phyloP scores from a whole-genome alignment of 2,329 filamentous ascomycete genomes.

The Immersiporthe knoxdaviesiana region DNA sequence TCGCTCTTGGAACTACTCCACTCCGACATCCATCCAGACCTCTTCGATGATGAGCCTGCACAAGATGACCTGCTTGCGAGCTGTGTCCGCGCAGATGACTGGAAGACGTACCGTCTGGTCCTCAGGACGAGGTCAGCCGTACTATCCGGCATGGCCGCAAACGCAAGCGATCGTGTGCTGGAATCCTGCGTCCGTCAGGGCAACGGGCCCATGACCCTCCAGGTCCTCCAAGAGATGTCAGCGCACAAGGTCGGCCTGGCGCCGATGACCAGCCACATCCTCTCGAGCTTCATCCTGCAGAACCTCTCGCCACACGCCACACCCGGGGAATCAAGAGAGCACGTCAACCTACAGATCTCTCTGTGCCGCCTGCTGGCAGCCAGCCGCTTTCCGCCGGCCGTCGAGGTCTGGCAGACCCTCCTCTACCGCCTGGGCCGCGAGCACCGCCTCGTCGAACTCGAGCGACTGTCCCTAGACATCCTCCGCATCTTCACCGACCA shows the following conservation, averaged over 20 bases:
- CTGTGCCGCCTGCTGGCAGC: slow-evolving; percentile 43
- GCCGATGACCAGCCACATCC: slow-evolving; percentile 33
- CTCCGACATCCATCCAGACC: slow-evolving; percentile 58
- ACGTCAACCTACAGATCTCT: slow-evolving; percentile 39
- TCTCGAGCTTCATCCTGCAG: slow-evolving; percentile 38
- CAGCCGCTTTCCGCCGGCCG: slow-evolving; percentile 45
- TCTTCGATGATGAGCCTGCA: slow-evolving; percentile 52
- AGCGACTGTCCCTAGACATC: slow-evolving; percentile 48
- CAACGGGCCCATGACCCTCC: slow-evolving; percentile 36
- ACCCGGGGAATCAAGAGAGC: background rate
- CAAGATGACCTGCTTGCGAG: slow-evolving; percentile 45
- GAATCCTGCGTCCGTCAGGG: slow-evolving; percentile 36
- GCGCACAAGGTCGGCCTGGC: slow-evolving; percentile 37
- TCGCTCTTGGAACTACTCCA: slow-evolving; percentile 50
- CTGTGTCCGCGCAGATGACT: slow-evolving; percentile 43
- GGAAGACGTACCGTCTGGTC: slow-evolving; percentile 48
- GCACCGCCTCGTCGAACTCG: slow-evolving; percentile 50
- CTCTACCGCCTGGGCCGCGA: slow-evolving; percentile 49
- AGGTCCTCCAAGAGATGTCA: slow-evolving; percentile 44
- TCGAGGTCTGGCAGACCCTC: slow-evolving; percentile 48
- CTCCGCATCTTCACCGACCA: slow-evolving; percentile 43
- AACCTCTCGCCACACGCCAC: slow-evolving; percentile 33
- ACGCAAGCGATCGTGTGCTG: slow-evolving; percentile 42
- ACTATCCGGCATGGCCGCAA: slow-evolving; percentile 36
- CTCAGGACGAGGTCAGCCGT: slow-evolving; percentile 46